phyloP scores from a whole-genome alignment of 2,329 filamentous ascomycete species.

The Celoporthe dispersa region DNA sequence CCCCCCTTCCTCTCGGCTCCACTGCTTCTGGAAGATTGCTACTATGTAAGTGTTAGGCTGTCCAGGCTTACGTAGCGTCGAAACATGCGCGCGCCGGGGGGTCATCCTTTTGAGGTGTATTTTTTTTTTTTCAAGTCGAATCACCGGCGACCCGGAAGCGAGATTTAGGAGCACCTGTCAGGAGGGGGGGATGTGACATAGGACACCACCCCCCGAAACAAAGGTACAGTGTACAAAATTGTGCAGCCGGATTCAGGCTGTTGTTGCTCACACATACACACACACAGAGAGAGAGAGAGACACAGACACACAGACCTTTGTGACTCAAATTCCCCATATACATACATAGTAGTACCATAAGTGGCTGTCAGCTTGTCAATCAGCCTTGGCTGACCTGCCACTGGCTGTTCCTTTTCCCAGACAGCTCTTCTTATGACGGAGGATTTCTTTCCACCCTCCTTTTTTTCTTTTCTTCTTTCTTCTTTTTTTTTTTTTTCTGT shows the following conservation, averaged over 20 bases:
- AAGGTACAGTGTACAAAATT: not conserved
- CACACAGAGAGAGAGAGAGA: too few relatives aligned
- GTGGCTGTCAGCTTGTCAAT: not conserved
- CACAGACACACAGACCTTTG: not conserved
- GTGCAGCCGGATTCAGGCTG: not conserved
- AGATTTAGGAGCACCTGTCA: slow-evolving; percentile 8
- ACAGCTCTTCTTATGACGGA: not conserved
- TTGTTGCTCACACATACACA: not conserved
- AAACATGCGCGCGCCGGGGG: not conserved
- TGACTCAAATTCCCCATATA: too few relatives aligned
- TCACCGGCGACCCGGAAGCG: slow-evolving; percentile 9
- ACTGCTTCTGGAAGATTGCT: slow-evolving; percentile 12
- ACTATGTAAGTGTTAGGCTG: not conserved
- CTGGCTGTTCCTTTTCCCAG: not conserved
- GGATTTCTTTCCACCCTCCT: not conserved
- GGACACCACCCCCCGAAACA: not conserved
- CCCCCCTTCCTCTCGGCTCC: not conserved
- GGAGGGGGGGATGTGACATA: not conserved
- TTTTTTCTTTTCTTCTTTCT: not conserved
- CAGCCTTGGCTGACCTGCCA: not conserved
- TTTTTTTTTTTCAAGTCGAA: not conserved
- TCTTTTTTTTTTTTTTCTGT: too few relatives aligned
- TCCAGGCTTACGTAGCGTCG: slow-evolving; percentile 6
- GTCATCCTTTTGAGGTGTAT: not conserved
- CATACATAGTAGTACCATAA: too few relatives aligned